Evolutionary conservation across 2,329 filamentous ascomycete genomes (phyloP).

Genomic region (Capronia americana): DNA sequence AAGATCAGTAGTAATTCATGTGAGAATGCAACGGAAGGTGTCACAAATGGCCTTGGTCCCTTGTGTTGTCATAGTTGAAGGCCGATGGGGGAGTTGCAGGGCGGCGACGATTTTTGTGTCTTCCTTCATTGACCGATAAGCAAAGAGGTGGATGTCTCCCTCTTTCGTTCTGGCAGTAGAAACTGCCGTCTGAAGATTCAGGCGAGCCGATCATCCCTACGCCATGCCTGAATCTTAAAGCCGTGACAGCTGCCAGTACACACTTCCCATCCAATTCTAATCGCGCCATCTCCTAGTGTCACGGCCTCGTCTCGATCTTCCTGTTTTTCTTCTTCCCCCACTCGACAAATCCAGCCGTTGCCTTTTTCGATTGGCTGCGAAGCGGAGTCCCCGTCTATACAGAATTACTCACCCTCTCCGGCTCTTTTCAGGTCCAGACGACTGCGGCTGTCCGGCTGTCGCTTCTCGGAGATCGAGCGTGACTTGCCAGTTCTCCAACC

Average conservation of each 20-base stretch:
- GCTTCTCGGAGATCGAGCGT: conserved; percentile 14
- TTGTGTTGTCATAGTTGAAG: not conserved
- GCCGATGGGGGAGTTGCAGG: not conserved
- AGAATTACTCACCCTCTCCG: not conserved
- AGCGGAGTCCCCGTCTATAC: not conserved
- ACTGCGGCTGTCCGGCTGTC: not conserved
- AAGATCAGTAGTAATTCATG: not conserved
- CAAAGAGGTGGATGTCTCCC: not conserved
- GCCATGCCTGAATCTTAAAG: not conserved
- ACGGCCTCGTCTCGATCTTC: conserved; percentile 9
- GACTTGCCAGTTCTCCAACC: conserved; percentile 3
- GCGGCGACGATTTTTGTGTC: not conserved
- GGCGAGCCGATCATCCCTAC: not conserved
- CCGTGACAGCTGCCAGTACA: not conserved
- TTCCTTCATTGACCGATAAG: conserved; percentile 3
- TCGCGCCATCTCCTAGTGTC: conserved; percentile 1
- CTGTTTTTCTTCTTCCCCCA: conserved; percentile 18
- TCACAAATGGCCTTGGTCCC: conserved; percentile 1
- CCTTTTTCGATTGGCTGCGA: not conserved
- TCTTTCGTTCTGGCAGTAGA: not conserved
- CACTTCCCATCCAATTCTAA: not conserved
- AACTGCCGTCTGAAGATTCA: conserved; percentile 3
- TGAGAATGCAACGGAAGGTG: not conserved
- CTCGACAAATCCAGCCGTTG: conserved; percentile 3
- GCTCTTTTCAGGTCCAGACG: not conserved